phyloP scores from a whole-genome alignment of 164 flowering plant species.

The Vitis amurensis region DNA sequence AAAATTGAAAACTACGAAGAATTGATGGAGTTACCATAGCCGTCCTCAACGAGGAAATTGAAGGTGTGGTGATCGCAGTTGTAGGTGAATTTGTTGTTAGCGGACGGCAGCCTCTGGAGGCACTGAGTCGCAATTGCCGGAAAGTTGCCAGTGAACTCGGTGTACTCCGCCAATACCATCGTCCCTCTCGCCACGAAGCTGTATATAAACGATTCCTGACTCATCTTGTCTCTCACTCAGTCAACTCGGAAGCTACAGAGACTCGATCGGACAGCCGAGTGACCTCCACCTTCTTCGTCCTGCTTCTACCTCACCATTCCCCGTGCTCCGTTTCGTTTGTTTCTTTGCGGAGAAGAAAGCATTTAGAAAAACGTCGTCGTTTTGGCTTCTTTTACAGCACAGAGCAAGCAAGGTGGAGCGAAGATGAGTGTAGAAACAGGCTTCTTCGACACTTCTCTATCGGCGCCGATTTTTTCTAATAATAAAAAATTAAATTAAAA shows the following conservation, averaged over 20 bases:
- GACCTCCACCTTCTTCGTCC: background rate
- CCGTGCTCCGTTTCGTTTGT: background rate
- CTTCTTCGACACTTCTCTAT: no score
- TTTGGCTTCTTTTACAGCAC: background rate
- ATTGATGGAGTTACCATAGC: conserved; percentile 48
- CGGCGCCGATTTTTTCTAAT: no score
- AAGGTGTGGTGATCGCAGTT: conserved; percentile 78
- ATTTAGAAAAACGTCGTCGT: no score
- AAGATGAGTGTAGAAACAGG: no score
- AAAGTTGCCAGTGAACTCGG: conserved; percentile 83
- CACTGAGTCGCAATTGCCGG: conserved; percentile 85
- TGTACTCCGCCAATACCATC: conserved; percentile 74
- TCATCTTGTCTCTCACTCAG: conserved; percentile 28
- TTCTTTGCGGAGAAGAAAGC: conserved; percentile 10
- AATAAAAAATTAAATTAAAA: no score
- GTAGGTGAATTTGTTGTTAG: conserved; percentile 84
- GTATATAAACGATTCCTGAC: conserved; percentile 77
- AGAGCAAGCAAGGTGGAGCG: no score
- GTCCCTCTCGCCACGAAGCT: conserved; percentile 89
- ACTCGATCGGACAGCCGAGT: no score
- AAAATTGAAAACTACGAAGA: background rate
- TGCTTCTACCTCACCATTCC: background rate
- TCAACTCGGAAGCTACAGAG: background rate
- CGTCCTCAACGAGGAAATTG: conserved; percentile 78
- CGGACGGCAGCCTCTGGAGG: conserved; percentile 65